Base-by-base conservation (phyloP, 495 filamentous ascomycete genomes). In the Tuber indicum region DNA sequence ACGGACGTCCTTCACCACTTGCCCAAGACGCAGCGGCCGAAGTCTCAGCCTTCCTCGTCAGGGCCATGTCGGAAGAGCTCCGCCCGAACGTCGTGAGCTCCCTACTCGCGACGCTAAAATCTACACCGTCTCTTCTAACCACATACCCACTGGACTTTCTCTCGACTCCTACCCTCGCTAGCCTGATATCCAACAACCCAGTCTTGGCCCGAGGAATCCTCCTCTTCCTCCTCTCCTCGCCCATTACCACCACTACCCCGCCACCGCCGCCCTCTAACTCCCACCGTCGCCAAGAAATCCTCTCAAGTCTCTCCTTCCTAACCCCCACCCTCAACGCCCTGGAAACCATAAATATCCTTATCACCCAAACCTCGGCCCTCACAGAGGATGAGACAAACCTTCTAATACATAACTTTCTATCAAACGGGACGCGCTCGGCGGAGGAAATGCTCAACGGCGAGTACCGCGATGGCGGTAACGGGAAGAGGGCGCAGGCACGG, bases 331-430 rank as follows among this genome's bases (percentile, higher is more conserved):
- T 86, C 19, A 73, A 75, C 10, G 82, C 77, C 36, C 76, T 86
- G 21, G 85, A 86, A 72, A 49, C 84, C 43, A 71, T 86, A n/a
- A 86, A 84, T 46, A 78, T 81, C 6, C 74, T 85, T 26, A 76
- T 85, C 23, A 82, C 77, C 23, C 77, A 82, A 58, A 42, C 70
- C 0, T 45, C 72, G 17, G 77, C 73, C 19, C 74, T 82, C 52
- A 74, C 58, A 8, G 73, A 75, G 41, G 78, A 76, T 9, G 81
- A 83, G 69, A n/a, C 75, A 5, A 45, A 71, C 32, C 41, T 74
- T 42, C 75, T 83, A 2, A 52, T 83, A 3, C 81, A 82, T n/a
- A 75, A 41, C 42, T 76, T 81, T 21, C 42, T 83, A 16, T 73
- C 75, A 21, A 80, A 82, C 39, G 81, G 81, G 6, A 80, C 82